phyloP scores from a whole-genome alignment of 768 basidiomycete genomes.

The Leucocoprinus sp. region DNA sequence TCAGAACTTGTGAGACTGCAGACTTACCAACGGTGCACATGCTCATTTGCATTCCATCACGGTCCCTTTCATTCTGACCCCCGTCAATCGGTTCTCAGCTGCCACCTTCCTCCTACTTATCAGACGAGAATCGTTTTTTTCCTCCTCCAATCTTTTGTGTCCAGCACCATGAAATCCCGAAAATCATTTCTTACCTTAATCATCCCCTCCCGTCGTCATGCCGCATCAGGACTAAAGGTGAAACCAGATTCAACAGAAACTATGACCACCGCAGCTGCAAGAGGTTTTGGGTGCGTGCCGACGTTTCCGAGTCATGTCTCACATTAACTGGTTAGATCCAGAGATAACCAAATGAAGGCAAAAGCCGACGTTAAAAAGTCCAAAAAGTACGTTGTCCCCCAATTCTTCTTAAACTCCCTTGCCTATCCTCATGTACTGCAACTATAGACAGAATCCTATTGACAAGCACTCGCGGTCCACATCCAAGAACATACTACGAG shows the following conservation, averaged over 20 bases:
- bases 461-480: constrained; percentile 10
- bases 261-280: background rate
- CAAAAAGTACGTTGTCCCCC: constrained; percentile 11
- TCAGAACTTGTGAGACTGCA: background rate
- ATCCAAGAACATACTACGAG: constrained; percentile 12
- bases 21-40: constrained; percentile 1
- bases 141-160: constrained; percentile 8
- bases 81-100: background rate
- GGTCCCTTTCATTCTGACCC: background rate
- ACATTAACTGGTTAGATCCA: background rate
- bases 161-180: constrained; percentile 10
- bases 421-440: constrained; percentile 1
- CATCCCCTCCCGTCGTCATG: background rate
- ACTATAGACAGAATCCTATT: background rate
- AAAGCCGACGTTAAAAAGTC: constrained; percentile 11
- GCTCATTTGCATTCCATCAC: constrained; percentile 2
- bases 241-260: constrained; percentile 1
- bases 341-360: background rate
- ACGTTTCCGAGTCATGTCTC: constrained; percentile 6
- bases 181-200: constrained; percentile 9
- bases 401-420: constrained; percentile 4
- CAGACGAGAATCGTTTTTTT: constrained; percentile 8
- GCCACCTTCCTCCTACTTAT: constrained; percentile 5
- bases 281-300: constrained; percentile 3
- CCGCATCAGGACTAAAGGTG: background rate